Conservation (phyloP, 108 stramenopile genomes). For the Cyclotella cryptica region DNA sequence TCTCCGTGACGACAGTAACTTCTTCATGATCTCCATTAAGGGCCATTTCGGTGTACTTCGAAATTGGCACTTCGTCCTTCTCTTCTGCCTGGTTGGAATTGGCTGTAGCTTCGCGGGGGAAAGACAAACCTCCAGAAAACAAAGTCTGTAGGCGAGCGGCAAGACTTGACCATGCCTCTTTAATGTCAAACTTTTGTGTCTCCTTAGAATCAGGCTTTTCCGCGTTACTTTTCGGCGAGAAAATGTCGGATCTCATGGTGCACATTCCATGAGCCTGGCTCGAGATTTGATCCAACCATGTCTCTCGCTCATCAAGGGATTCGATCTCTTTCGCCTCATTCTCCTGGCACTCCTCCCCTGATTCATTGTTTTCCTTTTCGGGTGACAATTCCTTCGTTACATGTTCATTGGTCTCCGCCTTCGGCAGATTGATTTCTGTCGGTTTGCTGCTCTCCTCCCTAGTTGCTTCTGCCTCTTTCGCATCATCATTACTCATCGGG, state of each 20-base stretch:
- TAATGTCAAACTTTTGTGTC: background rate
- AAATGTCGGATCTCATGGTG: background rate
- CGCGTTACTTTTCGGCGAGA: background rate
- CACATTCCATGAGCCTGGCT: background rate
- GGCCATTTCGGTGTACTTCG: background rate
- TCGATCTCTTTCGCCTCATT: slow-evolving; percentile 16
- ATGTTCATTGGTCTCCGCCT: background rate
- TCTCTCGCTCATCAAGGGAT: slow-evolving; percentile 25
- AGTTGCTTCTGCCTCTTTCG: background rate
- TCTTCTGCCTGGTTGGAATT: background rate
- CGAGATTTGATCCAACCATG: slow-evolving; percentile 15
- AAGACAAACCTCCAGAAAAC: background rate
- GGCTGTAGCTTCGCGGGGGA: background rate
- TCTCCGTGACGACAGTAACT: background rate
- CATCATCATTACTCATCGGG: slow-evolving; percentile 11
- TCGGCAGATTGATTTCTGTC: background rate
- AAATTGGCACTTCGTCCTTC: background rate
- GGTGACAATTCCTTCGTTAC: slow-evolving; percentile 1
- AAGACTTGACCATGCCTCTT: background rate
- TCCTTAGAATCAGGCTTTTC: background rate
- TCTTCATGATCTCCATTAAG: background rate
- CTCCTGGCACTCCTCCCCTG: slow-evolving; percentile 5
- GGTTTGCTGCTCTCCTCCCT: background rate
- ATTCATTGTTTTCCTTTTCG: slow-evolving; percentile 29
- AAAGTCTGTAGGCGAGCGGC: background rate